Evolutionary conservation across 179 eudicot genomes (phyloP), one percentile per base, ranked within the genome.

Genomic region (Drosera spatulata): DNA sequence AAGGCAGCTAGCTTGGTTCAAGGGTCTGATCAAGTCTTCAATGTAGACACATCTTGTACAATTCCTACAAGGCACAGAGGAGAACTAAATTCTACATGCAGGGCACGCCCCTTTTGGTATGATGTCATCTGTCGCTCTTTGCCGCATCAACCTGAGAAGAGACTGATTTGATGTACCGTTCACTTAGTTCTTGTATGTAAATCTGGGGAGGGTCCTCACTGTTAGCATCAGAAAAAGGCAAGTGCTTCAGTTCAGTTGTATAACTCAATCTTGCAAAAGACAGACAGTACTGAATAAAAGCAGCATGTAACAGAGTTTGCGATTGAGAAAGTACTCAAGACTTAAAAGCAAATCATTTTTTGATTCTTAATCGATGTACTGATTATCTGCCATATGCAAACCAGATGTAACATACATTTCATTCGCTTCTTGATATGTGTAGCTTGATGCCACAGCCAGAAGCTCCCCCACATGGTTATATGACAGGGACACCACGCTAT

Each of bases 391-490:
- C 33, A 22, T 22, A 22, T 22, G 33, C 33, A 22, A 22, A 22
- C 38, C 59, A 48, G 45, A 2, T 53, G 50, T 3, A 41, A 66
- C 86, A 74, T 64, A 85, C 98, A 72, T 66, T 88, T 91, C 96
- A 73, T 81, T 76, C 56, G 86, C 90, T 75, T 86, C 98, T 69
- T 74, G 84, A 74, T 73, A 88, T 8, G 85, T 75, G 66, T 73
- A 69, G 71, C 90, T 80, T 61, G 93, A 84, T 63, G 96, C 93
- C 62, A 91, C 80, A 9, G 93, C 96, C 75, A 91, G 69, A 66
- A 88, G 73, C 46, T 77, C 78, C 9, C 96, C 96, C 11, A 69
- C 73, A 58, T 66, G 73, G 70, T 81, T 93, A 62, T 73, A 86
- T 50, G 99, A 87, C 65, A 93, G 69, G 57, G 96, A 84, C 11